These are phyloP conservation scores for Corymbia calophylla DNA, from an alignment of 441 rosid species.

Conservation along the genomic window DNA sequence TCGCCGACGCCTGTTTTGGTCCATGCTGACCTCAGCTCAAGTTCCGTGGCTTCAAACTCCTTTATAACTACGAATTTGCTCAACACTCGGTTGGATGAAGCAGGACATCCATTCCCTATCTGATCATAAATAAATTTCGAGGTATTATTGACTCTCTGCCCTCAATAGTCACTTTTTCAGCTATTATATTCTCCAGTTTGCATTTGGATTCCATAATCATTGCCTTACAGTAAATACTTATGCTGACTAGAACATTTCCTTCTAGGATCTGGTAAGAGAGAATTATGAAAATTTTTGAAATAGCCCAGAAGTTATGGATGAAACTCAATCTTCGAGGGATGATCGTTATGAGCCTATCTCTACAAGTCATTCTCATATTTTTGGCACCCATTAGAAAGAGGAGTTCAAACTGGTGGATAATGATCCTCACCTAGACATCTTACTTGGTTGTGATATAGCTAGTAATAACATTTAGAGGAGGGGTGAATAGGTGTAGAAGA, in stretches of 20 bases:
- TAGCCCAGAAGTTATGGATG: rapidly evolving
- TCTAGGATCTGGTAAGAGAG: rapidly evolving
- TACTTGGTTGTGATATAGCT: not conserved
- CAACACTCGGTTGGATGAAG: rapidly evolving
- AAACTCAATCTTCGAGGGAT: not conserved
- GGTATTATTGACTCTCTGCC: not conserved
- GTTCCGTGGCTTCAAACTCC: rapidly evolving
- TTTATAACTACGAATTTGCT: not conserved
- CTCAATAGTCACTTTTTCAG: not conserved
- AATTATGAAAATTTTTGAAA: rapidly evolving
- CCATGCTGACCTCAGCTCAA: rapidly evolving
- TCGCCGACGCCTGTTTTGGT: rapidly evolving
- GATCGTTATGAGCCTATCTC: rapidly evolving
- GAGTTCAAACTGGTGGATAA: rapidly evolving
- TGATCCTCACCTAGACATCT: rapidly evolving
- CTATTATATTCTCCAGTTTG: not conserved
- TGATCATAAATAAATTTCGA: not conserved
- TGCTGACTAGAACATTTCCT: not conserved
- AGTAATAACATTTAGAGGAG: too few species aligned
- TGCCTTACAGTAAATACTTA: not conserved
- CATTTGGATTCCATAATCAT: not conserved
- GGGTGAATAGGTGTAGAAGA: too few species aligned
- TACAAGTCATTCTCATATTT: not conserved
- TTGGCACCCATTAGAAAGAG: not conserved
- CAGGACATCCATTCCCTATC: not conserved